Evolutionary conservation across 1,139 yeast genomes (phyloP).

Genomic region (Suhomyces anneliseae): DNA sequence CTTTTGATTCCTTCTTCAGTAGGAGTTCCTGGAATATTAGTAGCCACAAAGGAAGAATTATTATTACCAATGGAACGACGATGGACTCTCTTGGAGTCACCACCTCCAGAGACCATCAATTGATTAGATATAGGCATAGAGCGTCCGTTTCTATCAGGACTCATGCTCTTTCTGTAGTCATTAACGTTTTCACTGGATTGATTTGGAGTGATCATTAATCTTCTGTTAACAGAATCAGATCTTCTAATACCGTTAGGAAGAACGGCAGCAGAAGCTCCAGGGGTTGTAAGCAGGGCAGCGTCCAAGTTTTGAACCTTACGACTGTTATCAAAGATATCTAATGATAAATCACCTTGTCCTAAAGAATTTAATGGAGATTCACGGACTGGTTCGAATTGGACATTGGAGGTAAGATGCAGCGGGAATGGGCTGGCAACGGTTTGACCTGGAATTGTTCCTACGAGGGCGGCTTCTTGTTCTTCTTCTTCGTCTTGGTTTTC

Average conservation of each 20-base stretch:
- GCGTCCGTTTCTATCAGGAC: slow-evolving; percentile 23
- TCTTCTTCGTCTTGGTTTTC: slow-evolving; percentile 1
- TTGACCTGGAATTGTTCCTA: too few relatives aligned
- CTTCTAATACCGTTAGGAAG: slow-evolving; percentile 5
- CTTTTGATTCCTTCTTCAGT: slow-evolving; percentile 9
- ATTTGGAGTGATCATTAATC: slow-evolving; percentile 19
- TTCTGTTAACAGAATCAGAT: slow-evolving; percentile 11
- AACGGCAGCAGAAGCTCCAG: slow-evolving; percentile 7
- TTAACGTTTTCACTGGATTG: slow-evolving; percentile 22
- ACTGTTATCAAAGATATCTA: slow-evolving; percentile 50
- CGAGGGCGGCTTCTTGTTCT: too few relatives aligned
- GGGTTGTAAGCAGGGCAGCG: slow-evolving; percentile 9
- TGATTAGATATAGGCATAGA: slow-evolving; percentile 16
- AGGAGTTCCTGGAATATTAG: slow-evolving; percentile 3
- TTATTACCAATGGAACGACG: slow-evolving; percentile 21
- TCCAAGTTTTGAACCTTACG: slow-evolving; percentile 8
- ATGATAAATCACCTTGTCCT: slow-evolving; percentile 70
- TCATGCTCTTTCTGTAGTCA: slow-evolving; percentile 17
- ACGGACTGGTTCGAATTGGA: slow-evolving; percentile 60
- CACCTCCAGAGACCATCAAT: slow-evolving; percentile 17
- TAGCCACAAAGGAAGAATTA: neutral
- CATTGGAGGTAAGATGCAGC: slow-evolving; percentile 23
- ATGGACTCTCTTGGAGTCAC: slow-evolving; percentile 21
- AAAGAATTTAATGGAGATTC: slow-evolving; percentile 59
- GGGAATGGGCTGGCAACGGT: slow-evolving; percentile 1